Conservation (phyloP, 768 basidiomycete genomes). For the Tylopilus cervinicoccineus region DNA sequence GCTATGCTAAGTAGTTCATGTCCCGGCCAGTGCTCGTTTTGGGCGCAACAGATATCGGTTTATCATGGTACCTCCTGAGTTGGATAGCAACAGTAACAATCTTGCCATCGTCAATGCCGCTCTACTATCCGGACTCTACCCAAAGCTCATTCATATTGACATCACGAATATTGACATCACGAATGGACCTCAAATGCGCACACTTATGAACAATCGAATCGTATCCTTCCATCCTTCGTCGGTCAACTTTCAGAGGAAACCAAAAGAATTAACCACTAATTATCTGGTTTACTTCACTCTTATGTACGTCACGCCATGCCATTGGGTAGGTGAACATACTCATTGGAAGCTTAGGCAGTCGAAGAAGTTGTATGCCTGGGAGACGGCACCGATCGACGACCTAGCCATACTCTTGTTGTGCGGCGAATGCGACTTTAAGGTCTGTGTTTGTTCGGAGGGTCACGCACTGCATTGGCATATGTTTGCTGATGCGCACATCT, state of each 20-base stretch:
- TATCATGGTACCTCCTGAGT: constrained; percentile 64
- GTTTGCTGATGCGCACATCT: constrained; percentile 3
- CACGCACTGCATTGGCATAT: background rate
- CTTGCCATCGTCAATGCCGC: constrained; percentile 71
- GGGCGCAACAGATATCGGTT: constrained; percentile 73
- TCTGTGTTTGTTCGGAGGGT: constrained; percentile 25
- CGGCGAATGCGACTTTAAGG: constrained; percentile 90
- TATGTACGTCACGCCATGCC: constrained; percentile 48
- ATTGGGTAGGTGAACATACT: background rate
- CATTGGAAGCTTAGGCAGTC: constrained; percentile 64
- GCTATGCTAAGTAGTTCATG: constrained; percentile 2
- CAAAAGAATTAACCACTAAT: constrained; percentile 67
- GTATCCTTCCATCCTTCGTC: constrained; percentile 88
- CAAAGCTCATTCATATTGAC: constrained; percentile 82
- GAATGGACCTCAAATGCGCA: constrained; percentile 59
- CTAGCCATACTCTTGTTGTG: constrained; percentile 77
- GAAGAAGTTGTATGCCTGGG: constrained; percentile 91
- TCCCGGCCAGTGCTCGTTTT: constrained; percentile 59
- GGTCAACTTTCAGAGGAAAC: constrained; percentile 74
- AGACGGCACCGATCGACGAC: constrained; percentile 87
- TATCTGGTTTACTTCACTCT: constrained; percentile 84
- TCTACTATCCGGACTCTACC: constrained; percentile 83
- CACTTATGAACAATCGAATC: constrained; percentile 75
- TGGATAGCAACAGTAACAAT: constrained; percentile 68
- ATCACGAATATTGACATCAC: constrained; percentile 50